Conservation (phyloP, 495 filamentous ascomycete genomes). For the Talaromyces proteolyticus region DNA sequence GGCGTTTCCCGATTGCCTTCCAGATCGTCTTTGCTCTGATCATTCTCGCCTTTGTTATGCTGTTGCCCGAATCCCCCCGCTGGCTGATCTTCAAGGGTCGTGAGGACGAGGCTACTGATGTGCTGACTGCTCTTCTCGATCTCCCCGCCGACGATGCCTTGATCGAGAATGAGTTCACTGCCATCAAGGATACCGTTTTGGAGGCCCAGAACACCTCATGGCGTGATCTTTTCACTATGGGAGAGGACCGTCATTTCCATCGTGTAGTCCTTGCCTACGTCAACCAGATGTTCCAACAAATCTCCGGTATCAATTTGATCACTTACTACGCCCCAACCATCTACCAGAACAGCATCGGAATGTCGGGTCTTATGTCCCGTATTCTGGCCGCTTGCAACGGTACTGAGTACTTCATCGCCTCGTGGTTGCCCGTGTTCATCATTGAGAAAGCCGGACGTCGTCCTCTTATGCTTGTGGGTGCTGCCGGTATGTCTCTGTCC, state of each 20-base stretch:
- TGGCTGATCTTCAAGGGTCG: constrained; percentile 68
- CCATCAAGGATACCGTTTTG: constrained; percentile 70
- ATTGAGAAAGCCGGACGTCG: constrained; percentile 66
- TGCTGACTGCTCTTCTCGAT: constrained; percentile 57
- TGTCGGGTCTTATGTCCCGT: constrained; percentile 51
- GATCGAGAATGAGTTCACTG: constrained; percentile 57
- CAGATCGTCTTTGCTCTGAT: constrained; percentile 63
- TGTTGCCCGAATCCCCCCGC: constrained; percentile 66
- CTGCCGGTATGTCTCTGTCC: constrained; percentile 59
- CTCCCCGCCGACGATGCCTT: constrained; percentile 43
- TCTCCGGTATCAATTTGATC: constrained; percentile 70
- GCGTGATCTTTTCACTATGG: constrained; percentile 65
- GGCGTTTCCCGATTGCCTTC: constrained; percentile 72
- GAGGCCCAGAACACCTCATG: constrained; percentile 65
- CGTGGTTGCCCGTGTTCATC: constrained; percentile 64
- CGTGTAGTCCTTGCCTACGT: constrained; percentile 64
- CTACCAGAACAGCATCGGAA: constrained; percentile 49
- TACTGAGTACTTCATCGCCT: constrained; percentile 71
- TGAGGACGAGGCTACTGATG: constrained; percentile 58
- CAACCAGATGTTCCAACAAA: constrained; percentile 76
- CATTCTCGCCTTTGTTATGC: constrained; percentile 54
- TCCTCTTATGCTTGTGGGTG: constrained; percentile 66
- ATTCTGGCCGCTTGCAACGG: constrained; percentile 68
- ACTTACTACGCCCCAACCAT: constrained; percentile 69
- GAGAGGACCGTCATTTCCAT: constrained; percentile 68